Conservation (phyloP, 176 grass and related monocot genomes). For the Carex parvula region DNA sequence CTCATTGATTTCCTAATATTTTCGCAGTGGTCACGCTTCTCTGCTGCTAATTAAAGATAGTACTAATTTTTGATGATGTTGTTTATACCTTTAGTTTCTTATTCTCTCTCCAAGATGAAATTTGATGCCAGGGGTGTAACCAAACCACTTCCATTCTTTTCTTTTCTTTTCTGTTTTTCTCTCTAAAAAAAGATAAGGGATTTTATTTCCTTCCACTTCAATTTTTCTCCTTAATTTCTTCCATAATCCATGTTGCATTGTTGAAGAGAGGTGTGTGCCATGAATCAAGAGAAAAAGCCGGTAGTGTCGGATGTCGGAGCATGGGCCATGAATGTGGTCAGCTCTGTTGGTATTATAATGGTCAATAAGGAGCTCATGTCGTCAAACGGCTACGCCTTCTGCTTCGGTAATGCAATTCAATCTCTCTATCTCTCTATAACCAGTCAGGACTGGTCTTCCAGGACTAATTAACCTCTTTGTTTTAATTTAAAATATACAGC, state of each 20-base stretch:
- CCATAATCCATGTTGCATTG: background rate
- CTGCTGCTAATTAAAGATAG: conserved; percentile 8
- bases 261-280: background rate
- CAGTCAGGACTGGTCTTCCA: background rate
- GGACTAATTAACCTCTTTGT: background rate
- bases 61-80: background rate
- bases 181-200: conserved; percentile 4
- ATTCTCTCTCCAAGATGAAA: conserved; percentile 19
- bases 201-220: background rate
- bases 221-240: background rate
- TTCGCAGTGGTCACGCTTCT: background rate
- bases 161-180: background rate
- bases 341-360: conserved; percentile 96
- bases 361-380: conserved; percentile 98
- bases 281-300: conserved; percentile 61
- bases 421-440: background rate
- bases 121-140: conserved; percentile 14
- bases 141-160: conserved; percentile 1
- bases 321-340: conserved; percentile 98
- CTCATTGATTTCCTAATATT: background rate
- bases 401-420: conserved; percentile 50
- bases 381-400: conserved; percentile 70
- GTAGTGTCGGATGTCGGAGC: conserved; percentile 77
- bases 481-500: conserved; percentile 35
- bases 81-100: background rate